These are phyloP conservation scores for Coprinopsis sp. DNA, from an alignment of 768 basidiomycete genomes.

Conservation along the genomic window DNA sequence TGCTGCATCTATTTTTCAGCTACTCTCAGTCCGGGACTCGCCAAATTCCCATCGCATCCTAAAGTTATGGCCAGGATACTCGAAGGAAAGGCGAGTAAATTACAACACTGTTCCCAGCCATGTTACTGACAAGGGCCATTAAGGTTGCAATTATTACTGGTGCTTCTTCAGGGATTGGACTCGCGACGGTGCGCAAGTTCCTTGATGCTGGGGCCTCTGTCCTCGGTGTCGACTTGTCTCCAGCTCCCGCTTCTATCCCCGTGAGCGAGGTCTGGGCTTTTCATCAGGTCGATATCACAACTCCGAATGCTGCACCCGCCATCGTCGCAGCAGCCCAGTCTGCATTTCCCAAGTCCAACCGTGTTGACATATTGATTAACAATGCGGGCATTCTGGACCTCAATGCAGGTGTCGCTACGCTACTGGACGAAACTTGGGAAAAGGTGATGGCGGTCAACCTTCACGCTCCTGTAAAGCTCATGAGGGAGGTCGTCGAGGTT, in stretches of 20 bases:
- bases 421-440: conserved; percentile 9
- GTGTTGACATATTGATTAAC: conserved; percentile 12
- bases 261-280: background rate
- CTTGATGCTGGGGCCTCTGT: conserved; percentile 8
- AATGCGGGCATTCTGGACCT: conserved; percentile 11
- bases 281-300: conserved; percentile 4
- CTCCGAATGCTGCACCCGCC: conserved; percentile 5
- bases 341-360: conserved; percentile 2
- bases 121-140: background rate
- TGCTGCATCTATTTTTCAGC: too few species aligned
- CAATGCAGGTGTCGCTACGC: conserved; percentile 6
- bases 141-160: conserved; percentile 7
- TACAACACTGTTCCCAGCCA: background rate
- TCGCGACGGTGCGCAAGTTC: conserved; percentile 10
- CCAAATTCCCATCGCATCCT: too few species aligned
- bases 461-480: conserved; percentile 13
- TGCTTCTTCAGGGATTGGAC: conserved; percentile 9
- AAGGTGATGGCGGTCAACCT: conserved; percentile 14
- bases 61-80: conserved; percentile 1
- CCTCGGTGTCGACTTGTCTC: conserved; percentile 10
- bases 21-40: too few species aligned
- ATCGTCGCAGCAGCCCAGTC: conserved; percentile 4
- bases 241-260: conserved; percentile 4
- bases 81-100: background rate
- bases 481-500: conserved; percentile 13